These are phyloP conservation scores for Huiozyma sinensis DNA, from an alignment of 805 yeast genomes.

Conservation along the genomic window DNA sequence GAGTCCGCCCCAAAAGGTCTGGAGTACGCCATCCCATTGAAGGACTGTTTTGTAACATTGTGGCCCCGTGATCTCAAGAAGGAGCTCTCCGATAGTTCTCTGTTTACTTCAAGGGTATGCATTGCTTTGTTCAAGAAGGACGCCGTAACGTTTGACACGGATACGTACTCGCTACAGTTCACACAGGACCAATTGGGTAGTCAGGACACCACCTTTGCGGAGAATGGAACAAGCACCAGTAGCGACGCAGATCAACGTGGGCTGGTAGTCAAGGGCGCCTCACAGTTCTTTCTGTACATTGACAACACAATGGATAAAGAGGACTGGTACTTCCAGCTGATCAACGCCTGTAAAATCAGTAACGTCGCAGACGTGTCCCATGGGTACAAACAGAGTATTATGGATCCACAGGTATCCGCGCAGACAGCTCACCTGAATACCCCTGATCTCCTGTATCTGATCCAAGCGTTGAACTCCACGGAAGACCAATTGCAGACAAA, in stretches of 20 bases:
- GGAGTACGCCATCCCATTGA: slow-evolving; percentile 69
- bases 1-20: slow-evolving; percentile 30
- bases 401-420: slow-evolving; percentile 59
- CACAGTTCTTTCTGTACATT: slow-evolving; percentile 51
- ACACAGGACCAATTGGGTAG: not conserved
- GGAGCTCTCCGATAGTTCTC: slow-evolving; percentile 35
- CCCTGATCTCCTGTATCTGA: slow-evolving; percentile 57
- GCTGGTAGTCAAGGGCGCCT: slow-evolving; percentile 8
- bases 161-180: not conserved
- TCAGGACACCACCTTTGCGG: not conserved
- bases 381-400: slow-evolving; percentile 18
- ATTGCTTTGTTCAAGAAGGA: slow-evolving; percentile 54
- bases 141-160: slow-evolving; percentile 5
- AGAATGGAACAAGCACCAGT: not conserved
- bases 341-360: slow-evolving; percentile 54
- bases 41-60: slow-evolving; percentile 56
- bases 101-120: slow-evolving; percentile 73
- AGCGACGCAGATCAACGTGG: not conserved
- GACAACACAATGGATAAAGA: slow-evolving; percentile 79
- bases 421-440: slow-evolving; percentile 63
- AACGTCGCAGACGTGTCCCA: slow-evolving; percentile 11
- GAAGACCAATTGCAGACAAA: slow-evolving; percentile 75
- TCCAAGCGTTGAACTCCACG: slow-evolving; percentile 67
- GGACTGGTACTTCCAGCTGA: slow-evolving; percentile 81
- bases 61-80: slow-evolving; percentile 64